These are phyloP conservation scores for Rhexocercosporidium sp. DNA, from an alignment of 2,329 filamentous ascomycete genomes.

Conservation along the genomic window DNA sequence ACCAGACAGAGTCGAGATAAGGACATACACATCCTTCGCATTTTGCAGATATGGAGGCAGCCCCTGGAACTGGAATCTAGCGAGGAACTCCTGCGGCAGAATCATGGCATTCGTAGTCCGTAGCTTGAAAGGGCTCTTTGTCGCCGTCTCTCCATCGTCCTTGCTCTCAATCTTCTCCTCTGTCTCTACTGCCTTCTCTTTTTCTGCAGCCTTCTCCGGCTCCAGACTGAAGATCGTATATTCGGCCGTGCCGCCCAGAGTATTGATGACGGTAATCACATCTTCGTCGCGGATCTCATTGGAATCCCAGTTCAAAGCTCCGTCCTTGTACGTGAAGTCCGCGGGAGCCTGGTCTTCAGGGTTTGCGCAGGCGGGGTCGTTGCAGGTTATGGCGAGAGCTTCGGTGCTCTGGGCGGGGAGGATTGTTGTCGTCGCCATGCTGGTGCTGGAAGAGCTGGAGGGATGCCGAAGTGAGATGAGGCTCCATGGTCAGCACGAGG, in stretches of 20 bases:
- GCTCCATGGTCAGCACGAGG: slow-evolving; percentile 1
- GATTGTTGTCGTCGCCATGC: background rate
- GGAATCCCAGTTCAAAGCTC: background rate
- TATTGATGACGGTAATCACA: slow-evolving; percentile 13
- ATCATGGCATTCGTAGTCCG: slow-evolving; percentile 40
- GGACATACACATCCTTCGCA: slow-evolving; percentile 55
- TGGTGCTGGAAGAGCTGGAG: background rate
- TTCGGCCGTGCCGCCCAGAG: slow-evolving; percentile 3
- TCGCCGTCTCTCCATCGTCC: slow-evolving; percentile 32
- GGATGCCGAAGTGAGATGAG: background rate
- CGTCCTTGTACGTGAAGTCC: slow-evolving; percentile 4
- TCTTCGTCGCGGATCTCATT: slow-evolving; percentile 9
- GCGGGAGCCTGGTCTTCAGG: background rate
- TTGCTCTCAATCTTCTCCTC: background rate
- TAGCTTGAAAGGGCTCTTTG: slow-evolving; percentile 38
- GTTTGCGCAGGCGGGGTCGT: background rate
- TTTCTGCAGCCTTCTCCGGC: background rate
- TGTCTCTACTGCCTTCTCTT: background rate
- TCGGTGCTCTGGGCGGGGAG: background rate
- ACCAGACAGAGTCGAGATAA: slow-evolving; percentile 73
- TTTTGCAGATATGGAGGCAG: slow-evolving; percentile 47
- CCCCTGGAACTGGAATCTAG: slow-evolving; percentile 44
- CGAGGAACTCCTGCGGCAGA: slow-evolving; percentile 47
- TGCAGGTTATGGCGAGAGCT: background rate
- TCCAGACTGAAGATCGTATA: slow-evolving; percentile 13